phyloP scores from a whole-genome alignment of 75 land plant species.

The Pinus albicaulis region DNA sequence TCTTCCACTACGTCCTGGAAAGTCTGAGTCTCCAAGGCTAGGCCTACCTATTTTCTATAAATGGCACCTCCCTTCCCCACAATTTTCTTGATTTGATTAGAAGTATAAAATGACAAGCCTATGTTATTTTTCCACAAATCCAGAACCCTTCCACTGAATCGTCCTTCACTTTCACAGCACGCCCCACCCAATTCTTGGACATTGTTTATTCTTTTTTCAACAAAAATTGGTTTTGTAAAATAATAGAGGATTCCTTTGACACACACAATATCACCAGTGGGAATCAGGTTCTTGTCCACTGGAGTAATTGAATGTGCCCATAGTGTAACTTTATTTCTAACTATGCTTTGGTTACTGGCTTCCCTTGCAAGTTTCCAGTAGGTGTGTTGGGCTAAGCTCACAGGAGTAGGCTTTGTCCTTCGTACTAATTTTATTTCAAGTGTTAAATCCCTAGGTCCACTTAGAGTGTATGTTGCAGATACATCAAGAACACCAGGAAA shows the following conservation, averaged over 20 bases:
- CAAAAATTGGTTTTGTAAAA: slow-evolving; percentile 25
- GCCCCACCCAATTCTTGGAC: slow-evolving; percentile 30
- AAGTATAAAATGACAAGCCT: slow-evolving; percentile 74
- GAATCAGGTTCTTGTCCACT: slow-evolving; percentile 55
- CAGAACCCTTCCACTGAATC: slow-evolving; percentile 45
- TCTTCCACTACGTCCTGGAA: slow-evolving; percentile 68
- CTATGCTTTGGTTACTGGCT: slow-evolving; percentile 40
- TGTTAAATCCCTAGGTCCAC: slow-evolving; percentile 19
- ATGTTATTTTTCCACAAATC: slow-evolving; percentile 48
- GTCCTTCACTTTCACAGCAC: slow-evolving; percentile 40
- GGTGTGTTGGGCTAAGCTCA: slow-evolving; percentile 69
- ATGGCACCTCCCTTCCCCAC: slow-evolving; percentile 62
- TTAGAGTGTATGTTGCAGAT: slow-evolving; percentile 38
- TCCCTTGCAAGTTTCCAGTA: slow-evolving; percentile 87
- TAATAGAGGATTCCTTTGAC: slow-evolving; percentile 72
- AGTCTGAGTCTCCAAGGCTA: slow-evolving; percentile 74
- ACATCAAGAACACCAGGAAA: slow-evolving; percentile 61
- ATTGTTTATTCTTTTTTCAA: slow-evolving; percentile 39
- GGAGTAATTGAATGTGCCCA: slow-evolving; percentile 45
- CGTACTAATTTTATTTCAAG: slow-evolving; percentile 49
- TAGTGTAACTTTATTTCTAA: slow-evolving; percentile 41
- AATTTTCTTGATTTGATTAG: slow-evolving; percentile 25
- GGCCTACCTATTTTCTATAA: slow-evolving; percentile 35
- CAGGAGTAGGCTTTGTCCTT: slow-evolving; percentile 60
- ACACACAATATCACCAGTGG: slow-evolving; percentile 50